Base-by-base conservation (phyloP, 139 green algal species). In the Ettlia oleoabundans region DNA sequence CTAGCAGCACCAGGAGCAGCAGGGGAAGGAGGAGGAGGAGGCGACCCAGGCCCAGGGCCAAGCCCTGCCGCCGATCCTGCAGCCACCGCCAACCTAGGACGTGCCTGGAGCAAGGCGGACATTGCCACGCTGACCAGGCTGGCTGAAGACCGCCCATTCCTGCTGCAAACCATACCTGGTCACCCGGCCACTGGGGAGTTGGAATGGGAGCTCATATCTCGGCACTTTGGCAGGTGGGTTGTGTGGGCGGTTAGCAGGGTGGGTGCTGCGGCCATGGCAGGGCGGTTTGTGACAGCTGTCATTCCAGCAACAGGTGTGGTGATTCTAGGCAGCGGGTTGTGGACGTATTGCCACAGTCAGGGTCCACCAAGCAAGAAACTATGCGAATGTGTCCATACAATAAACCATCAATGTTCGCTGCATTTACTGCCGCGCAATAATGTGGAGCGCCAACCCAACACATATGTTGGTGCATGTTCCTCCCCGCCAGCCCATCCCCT, bases 191-290 rank as follows among this genome's bases (percentile, higher is more conserved):
- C 30, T 4, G 81, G 52, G 19, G 70, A 86, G n/a, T 53, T 86
- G 18, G 71, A 86, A 37, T 86, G 68, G 68, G 81, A 81, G 76
- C 63, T 80, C 37, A 86, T 86, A 15, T 64, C 67, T 1, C 58
- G 52, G 10, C 71, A 76, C 64, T 81, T 86, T 55, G 69, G 69
- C 66, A 61, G 81, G 75, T 81, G 75, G 24, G 74, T 21, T 2
- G 3, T 21, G 8, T 53, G 2, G n/a, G n/a, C n/a, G n/a, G n/a
- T n/a, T 8, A 52, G 7, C 32, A 32, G 15, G 61, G 28, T 47
- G 63, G 63, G 63, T 3, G 26, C 2, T 13, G 61, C 15, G 4
- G 33, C 9, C 10, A 67, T 10, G 26, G 61, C 47, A 10, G 6
- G 62, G n/a, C n/a, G n/a, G n/a, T n/a, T n/a, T n/a, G n/a, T n/a